These are phyloP conservation scores for Macrolepiota albuminosa DNA, from an alignment of 768 basidiomycete genomes.

Conservation along the genomic window DNA sequence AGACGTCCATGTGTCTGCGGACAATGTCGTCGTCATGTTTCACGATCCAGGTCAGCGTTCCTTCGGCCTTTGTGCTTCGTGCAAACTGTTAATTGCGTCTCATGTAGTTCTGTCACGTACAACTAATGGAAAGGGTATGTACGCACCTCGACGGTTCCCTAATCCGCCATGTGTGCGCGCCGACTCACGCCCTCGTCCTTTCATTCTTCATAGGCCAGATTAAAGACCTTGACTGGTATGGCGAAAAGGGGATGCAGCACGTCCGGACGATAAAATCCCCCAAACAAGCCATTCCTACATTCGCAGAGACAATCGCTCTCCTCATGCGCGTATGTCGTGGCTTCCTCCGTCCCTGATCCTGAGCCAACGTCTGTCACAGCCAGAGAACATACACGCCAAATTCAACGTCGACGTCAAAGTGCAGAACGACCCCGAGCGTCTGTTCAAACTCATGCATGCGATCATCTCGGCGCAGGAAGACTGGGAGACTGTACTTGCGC, in stretches of 20 bases:
- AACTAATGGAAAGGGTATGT: slow-evolving; percentile 66
- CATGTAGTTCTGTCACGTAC: slow-evolving; percentile 65
- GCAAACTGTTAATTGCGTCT: background rate
- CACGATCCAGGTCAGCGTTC: slow-evolving; percentile 72
- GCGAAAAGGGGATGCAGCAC: slow-evolving; percentile 67
- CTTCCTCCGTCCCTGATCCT: background rate
- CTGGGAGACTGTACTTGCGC: slow-evolving; percentile 76
- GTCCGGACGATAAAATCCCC: slow-evolving; percentile 78
- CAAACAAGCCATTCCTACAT: slow-evolving; percentile 85
- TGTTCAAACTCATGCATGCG: slow-evolving; percentile 76
- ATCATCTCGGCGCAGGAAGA: slow-evolving; percentile 57
- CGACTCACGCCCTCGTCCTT: background rate
- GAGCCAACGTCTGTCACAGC: slow-evolving; percentile 29
- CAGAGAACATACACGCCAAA: slow-evolving; percentile 70
- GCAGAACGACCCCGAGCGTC: slow-evolving; percentile 83
- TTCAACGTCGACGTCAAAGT: slow-evolving; percentile 93
- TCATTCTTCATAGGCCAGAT: slow-evolving; percentile 47
- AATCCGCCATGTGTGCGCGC: background rate
- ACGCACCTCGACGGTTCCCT: background rate
- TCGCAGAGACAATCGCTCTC: slow-evolving; percentile 66
- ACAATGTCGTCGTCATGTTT: slow-evolving; percentile 90
- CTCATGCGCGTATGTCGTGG: slow-evolving; percentile 33
- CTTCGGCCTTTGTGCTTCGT: background rate
- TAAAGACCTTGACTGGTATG: slow-evolving; percentile 67
- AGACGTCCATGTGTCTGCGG: slow-evolving; percentile 94